Evolutionary conservation across 2,329 filamentous ascomycete genomes (phyloP).

Genomic region (Claviceps maximensis): DNA sequence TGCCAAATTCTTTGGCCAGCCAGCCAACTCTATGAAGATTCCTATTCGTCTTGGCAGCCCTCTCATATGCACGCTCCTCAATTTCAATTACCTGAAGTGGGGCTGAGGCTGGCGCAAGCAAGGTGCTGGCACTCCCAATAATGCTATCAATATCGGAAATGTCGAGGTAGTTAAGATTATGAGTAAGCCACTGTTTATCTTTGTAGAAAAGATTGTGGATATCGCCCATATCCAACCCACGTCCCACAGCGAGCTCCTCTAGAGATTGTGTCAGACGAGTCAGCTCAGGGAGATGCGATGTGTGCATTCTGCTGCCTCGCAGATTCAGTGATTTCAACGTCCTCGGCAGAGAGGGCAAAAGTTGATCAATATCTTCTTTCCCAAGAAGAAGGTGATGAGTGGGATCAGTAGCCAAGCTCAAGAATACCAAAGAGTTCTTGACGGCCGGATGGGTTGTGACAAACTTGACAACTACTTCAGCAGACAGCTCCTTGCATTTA

Average conservation of each 20-base stretch:
- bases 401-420: conserved; percentile 61
- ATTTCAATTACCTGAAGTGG: conserved; percentile 70
- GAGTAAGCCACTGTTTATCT: conserved; percentile 31
- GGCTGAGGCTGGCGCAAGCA: conserved; percentile 46
- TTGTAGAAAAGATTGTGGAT: conserved; percentile 51
- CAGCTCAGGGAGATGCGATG: conserved; percentile 49
- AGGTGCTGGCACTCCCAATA: conserved; percentile 42
- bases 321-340: conserved; percentile 63
- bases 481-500: conserved; percentile 58
- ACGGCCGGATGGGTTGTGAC: conserved; percentile 58
- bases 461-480: conserved; percentile 55
- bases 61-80: conserved; percentile 51
- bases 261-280: conserved; percentile 52
- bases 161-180: conserved; percentile 61
- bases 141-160: conserved; percentile 51
- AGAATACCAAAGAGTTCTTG: conserved; percentile 47
- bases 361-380: conserved; percentile 47
- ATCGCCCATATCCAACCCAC: conserved; percentile 51
- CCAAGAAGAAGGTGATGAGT: conserved; percentile 60
- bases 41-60: conserved; percentile 48
- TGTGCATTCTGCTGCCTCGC: conserved; percentile 58
- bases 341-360: conserved; percentile 52
- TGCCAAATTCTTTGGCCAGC: conserved; percentile 56
- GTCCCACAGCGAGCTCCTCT: conserved; percentile 63
- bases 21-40: conserved; percentile 52